These are phyloP conservation scores for Albifimbria verrucaria DNA, from an alignment of 2,329 filamentous ascomycete species.

Conservation along the genomic window DNA sequence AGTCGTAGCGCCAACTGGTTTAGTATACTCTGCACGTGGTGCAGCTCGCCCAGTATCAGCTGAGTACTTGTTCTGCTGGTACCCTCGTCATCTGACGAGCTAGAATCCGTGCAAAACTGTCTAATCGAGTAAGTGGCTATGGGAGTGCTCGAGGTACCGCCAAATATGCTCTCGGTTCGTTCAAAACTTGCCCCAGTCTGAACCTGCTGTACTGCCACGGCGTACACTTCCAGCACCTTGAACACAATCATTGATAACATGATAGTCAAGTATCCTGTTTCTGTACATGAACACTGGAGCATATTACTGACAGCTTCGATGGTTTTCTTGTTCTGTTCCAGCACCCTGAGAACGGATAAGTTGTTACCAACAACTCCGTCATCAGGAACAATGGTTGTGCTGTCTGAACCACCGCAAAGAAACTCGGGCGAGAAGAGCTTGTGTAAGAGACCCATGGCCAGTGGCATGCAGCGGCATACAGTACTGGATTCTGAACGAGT, in stretches of 20 bases:
- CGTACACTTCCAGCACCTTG: constrained; percentile 27
- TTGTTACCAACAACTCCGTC: neutral
- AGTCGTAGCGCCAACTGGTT: constrained; percentile 18
- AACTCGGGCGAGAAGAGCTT: neutral
- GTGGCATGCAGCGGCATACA: neutral
- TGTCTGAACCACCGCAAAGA: neutral
- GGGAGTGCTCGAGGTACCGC: neutral
- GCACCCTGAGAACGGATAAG: neutral
- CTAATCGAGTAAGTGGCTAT: neutral
- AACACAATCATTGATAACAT: constrained; percentile 28
- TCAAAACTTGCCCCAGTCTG: neutral
- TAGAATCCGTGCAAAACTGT: neutral
- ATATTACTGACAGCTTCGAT: constrained; percentile 13
- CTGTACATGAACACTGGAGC: constrained; percentile 26
- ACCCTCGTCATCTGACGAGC: neutral
- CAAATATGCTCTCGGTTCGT: neutral
- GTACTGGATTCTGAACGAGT: neutral
- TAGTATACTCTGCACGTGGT: constrained; percentile 25
- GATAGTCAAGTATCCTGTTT: constrained; percentile 24
- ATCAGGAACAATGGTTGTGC: neutral
- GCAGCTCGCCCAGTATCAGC: constrained; percentile 28
- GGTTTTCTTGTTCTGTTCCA: constrained; percentile 6
- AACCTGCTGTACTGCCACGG: constrained; percentile 5
- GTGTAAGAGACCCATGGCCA: neutral
- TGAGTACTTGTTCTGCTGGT: constrained; percentile 12